Base-by-base conservation (phyloP, 352 stramenopile genomes). In the Phytophthora hybrid region DNA sequence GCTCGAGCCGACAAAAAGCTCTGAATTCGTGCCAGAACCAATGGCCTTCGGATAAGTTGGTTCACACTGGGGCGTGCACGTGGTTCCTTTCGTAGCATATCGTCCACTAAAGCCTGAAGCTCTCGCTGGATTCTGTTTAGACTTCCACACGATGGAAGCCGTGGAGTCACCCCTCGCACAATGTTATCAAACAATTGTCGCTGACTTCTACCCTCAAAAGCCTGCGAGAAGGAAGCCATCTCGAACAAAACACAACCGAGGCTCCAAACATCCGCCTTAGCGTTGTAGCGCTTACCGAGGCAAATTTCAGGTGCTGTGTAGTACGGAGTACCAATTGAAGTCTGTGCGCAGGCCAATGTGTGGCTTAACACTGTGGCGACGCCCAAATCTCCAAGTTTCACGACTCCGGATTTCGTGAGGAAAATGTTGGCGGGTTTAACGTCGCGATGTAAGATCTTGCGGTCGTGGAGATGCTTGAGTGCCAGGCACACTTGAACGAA, bases 281-380 rank as follows among this genome's bases (percentile, higher is more conserved):
- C 83, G 59, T 98, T 97, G 83, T 99, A 99, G 14, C 83, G 82
- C 58, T 95, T 87, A 16, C 96, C 95, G 13, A 98, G 80, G 71
- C 92, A 98, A 52, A 98, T 97, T 76, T 98, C 95, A 44, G 95
- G 95, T 9, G 92, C 97, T 54, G 97, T 98, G 82, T 98, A 98
- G 77, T 98, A 98, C 58, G 87, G 87, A 2, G 87, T 94, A 9
- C 87, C 87, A 14, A 84, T 90, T n/a, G 87, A 80, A n/a, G 87
- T 94, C 68, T 91, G 77, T 1, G 85, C 85, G 61, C 86, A 88
- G 7, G 89, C 88, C 41, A 94, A 67, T 32, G 89, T 97, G 63
- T 93, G 78, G 70, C 79, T 90, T 11, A 93, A 67, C 39, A 93
- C 86, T 4, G 82, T 93, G 6, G 88, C 88, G 52, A 96, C 88